Evolutionary conservation across 129 eudicot species (phyloP).

Genomic region (Cynara cardunculus): DNA sequence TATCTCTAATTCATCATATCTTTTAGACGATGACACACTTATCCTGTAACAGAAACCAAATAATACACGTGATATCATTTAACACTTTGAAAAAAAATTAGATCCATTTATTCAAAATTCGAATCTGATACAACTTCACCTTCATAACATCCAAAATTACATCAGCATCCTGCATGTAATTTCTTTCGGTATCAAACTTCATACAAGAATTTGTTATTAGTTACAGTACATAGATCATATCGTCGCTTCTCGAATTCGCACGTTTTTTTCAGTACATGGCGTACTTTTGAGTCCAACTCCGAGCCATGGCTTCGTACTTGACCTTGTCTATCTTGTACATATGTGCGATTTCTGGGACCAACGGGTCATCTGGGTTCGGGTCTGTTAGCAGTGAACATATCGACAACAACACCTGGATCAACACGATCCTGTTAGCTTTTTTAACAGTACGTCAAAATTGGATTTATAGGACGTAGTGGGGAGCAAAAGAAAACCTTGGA

Average conservation of each 20-base stretch:
- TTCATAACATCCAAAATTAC: conserved; percentile 22
- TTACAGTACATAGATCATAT: conserved; percentile 1
- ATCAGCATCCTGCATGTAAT: conserved; percentile 11
- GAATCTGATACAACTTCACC: conserved; percentile 15
- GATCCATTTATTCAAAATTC: conserved; percentile 23
- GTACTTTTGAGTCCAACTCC: conserved; percentile 78
- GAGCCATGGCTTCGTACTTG: conserved; percentile 75
- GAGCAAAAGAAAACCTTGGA: conserved; percentile 51
- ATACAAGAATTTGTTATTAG: conserved; percentile 34
- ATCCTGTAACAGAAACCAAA: too few species aligned
- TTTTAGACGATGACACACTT: too few species aligned
- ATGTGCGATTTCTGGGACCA: conserved; percentile 87
- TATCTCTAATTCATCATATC: too few species aligned
- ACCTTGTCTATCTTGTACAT: conserved; percentile 65
- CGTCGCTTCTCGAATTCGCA: not conserved
- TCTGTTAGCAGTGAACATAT: conserved; percentile 77
- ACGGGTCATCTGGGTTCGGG: conserved; percentile 78
- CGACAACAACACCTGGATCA: conserved; percentile 60
- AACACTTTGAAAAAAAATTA: not conserved
- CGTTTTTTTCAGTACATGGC: conserved; percentile 53
- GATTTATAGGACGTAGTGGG: not conserved
- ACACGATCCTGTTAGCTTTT: not conserved
- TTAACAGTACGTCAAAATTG: not conserved
- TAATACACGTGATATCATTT: too few species aligned
- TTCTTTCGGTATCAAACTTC: conserved; percentile 17